A percentile compares a stretch with the other conserved stretches of the same genome.
phyloP scores from a whole-genome alignment of 2,329 filamentous ascomycete species.

The Talaromyces sp. region DNA sequence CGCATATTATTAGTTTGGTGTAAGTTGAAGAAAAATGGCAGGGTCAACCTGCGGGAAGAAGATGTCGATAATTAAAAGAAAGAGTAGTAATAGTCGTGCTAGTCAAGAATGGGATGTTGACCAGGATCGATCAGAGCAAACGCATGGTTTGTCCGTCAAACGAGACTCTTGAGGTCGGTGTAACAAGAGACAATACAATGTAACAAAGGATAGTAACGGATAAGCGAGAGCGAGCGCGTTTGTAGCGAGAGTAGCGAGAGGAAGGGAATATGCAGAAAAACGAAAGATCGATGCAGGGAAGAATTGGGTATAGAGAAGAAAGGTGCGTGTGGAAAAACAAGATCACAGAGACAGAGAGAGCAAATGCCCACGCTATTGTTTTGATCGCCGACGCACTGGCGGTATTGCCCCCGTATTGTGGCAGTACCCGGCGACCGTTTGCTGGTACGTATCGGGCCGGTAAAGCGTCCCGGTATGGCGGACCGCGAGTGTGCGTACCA shows the following conservation, averaged over 20 bases:
- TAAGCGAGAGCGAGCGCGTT: neutral
- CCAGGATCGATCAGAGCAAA: neutral
- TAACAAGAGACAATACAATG: neutral
- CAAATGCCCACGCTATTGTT: neutral
- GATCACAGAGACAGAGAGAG: neutral
- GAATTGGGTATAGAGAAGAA: neutral
- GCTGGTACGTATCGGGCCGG: neutral
- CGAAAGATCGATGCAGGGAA: neutral
- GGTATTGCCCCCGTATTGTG: neutral
- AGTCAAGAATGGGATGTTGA: neutral
- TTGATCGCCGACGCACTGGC: neutral
- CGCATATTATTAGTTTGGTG: constrained; percentile 2
- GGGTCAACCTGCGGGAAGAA: constrained; percentile 23
- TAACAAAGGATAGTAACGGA: neutral
- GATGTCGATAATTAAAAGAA: neutral
- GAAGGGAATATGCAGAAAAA: neutral
- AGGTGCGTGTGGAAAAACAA: neutral
- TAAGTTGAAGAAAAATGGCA: constrained; percentile 12
- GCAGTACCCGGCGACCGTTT: neutral
- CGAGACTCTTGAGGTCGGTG: neutral
- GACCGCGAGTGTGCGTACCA: neutral
- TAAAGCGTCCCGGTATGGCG: no score
- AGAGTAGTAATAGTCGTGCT: neutral
- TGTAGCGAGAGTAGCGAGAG: neutral
- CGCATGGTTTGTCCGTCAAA: neutral